A percentile compares a stretch with the other conserved stretches of the same genome.
Conservation (phyloP, 257 asterid genomes). For the Fraxinus cuspidata region DNA sequence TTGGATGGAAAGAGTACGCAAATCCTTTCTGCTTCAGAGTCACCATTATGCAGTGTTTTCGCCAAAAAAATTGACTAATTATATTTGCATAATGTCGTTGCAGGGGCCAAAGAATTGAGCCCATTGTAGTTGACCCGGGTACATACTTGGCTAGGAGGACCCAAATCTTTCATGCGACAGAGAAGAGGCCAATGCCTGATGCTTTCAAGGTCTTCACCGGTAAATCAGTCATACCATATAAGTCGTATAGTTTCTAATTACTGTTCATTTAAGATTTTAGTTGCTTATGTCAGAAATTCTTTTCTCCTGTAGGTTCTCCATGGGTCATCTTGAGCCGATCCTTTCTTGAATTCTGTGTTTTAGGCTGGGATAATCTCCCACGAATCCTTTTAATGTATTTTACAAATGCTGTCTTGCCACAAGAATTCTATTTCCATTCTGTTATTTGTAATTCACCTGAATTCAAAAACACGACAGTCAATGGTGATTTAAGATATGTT, state of each 20-base stretch:
- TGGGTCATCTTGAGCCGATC: conserved; percentile 90
- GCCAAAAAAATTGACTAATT: conserved; percentile 20
- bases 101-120: conserved; percentile 80
- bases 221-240: conserved; percentile 22
- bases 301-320: conserved; percentile 73
- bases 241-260: background rate
- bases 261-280: background rate
- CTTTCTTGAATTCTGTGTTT: conserved; percentile 79
- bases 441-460: conserved; percentile 80
- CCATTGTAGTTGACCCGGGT: conserved; percentile 95
- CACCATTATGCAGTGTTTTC: background rate
- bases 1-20: conserved; percentile 99
- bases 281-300: conserved; percentile 11
- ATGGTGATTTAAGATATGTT: conserved; percentile 81
- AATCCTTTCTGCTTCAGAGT: conserved; percentile 40
- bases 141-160: conserved; percentile 83
- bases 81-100: conserved; percentile 30
- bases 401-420: conserved; percentile 66
- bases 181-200: conserved; percentile 90
- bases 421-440: conserved; percentile 93
- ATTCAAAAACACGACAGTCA: conserved; percentile 76
- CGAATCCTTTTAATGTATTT: conserved; percentile 85
- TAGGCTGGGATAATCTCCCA: conserved; percentile 98
- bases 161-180: conserved; percentile 86
- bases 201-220: conserved; percentile 92